These are phyloP conservation scores for Theileria parva DNA, from an alignment of 169 alveolate species.

Conservation along the genomic window DNA sequence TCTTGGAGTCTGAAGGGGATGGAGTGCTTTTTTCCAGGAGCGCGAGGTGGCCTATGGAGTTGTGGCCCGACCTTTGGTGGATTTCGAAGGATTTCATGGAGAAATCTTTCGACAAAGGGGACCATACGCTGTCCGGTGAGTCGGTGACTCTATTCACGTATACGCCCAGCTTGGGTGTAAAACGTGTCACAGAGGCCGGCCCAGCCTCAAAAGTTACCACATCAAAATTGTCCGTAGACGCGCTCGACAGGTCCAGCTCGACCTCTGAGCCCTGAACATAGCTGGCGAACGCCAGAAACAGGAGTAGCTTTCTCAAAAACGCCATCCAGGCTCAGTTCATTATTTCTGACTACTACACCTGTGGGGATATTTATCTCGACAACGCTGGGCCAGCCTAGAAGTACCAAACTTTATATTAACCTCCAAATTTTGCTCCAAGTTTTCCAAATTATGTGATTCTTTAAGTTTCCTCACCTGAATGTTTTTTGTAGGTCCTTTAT, in stretches of 20 bases:
- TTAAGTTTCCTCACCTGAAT: background rate
- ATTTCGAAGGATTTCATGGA: conserved; percentile 14
- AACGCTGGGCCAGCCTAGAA: background rate
- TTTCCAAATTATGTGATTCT: background rate
- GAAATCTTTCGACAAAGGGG: conserved; percentile 23
- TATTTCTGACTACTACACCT: background rate
- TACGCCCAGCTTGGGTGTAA: conserved; percentile 6
- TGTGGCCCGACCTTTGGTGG: conserved; percentile 28
- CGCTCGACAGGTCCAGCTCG: conserved; percentile 4
- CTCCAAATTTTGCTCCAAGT: background rate
- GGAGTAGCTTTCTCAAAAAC: background rate
- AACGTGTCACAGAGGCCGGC: background rate
- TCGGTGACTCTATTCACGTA: background rate
- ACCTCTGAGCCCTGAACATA: conserved; percentile 11
- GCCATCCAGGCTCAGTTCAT: background rate
- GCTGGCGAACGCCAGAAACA: background rate
- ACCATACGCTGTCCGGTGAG: background rate
- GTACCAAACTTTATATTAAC: background rate
- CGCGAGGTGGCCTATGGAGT: conserved; percentile 14
- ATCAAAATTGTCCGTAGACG: background rate
- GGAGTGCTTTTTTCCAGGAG: background rate
- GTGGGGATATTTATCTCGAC: background rate
- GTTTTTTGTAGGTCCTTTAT: background rate
- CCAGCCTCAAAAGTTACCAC: background rate
- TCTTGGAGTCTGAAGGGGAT: background rate